These are phyloP conservation scores for Lignosus rhinocerotis DNA, from an alignment of 1,284 basidiomycete genomes.

Conservation along the genomic window DNA sequence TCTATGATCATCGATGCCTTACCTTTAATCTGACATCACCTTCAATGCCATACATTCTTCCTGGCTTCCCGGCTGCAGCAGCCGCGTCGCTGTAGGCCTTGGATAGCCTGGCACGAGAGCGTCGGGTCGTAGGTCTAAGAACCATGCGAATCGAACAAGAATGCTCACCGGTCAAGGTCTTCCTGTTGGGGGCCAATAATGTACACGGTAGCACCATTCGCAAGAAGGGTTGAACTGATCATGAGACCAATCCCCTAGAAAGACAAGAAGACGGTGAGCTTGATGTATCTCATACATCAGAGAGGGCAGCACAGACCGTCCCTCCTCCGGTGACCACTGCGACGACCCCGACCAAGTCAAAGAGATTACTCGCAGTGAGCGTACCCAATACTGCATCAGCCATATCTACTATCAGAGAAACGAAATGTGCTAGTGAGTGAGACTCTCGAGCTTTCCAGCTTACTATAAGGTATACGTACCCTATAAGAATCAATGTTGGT, in stretches of 20 bases:
- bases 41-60: slow-evolving; percentile 43
- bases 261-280: too few species aligned
- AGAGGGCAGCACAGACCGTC: not conserved
- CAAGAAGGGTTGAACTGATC: slow-evolving; percentile 45
- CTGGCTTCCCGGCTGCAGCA: slow-evolving; percentile 26
- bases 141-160: not conserved
- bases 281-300: too few species aligned
- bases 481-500: too few species aligned
- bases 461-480: too few species aligned
- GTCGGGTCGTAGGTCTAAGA: not conserved
- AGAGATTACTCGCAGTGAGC: not conserved
- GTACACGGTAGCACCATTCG: slow-evolving; percentile 52
- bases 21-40: slow-evolving; percentile 51
- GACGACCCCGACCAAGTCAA: not conserved
- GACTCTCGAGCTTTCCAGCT: too few species aligned
- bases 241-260: slow-evolving; percentile 49
- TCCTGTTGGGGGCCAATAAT: slow-evolving; percentile 46
- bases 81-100: slow-evolving; percentile 33
- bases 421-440: too few species aligned
- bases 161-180: slow-evolving; percentile 39
- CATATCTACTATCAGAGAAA: not conserved
- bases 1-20: not conserved
- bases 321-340: not conserved
- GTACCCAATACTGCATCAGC: not conserved
- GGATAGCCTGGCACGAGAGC: slow-evolving; percentile 30